Evolutionary conservation across 768 basidiomycete species (phyloP), one percentile per base, ranked within the genome.

Genomic region (Sutorius australiensis): DNA sequence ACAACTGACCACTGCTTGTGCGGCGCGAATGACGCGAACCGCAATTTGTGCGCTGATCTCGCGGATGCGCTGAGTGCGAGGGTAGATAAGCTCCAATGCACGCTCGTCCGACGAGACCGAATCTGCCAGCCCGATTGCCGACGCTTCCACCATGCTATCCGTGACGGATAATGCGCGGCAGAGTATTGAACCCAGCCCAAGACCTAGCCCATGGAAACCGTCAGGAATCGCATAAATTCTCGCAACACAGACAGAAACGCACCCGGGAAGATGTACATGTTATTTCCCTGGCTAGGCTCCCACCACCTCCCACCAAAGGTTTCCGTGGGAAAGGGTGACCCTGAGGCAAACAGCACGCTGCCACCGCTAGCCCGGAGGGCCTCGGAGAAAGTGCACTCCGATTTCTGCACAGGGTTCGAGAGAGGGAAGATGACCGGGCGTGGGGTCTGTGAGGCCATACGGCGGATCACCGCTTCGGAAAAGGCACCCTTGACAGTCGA

Each of bases 341-440:
- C 94, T 37, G 84, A 86, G 0, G 95, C 93, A 65, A 93, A 97
- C 51, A 97, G 80, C 16, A 87, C 88, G 38, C 68, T 73, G 28
- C 94, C 93, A 39, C 82, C 71, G 3, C 91, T 87, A 72, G 84
- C 77, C 44, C 74, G 71, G 39, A 92, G 80, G 2, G 89, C 89
- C 46, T 91, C 86, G 42, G 80, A 70, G 69, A 89, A 93, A 21
- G 85, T 84, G 67, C 87, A 89, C 65, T 92, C 91, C 7, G 86
- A 87, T 44, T 89, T 76, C n/a, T 77, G 76, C 51, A 88, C 81
- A 40, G 94, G 94, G 74, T 95, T 97, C 21, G 89, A 92, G 10
- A 95, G 81, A 31, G 94, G 90, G 79, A 95, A 95, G 67, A 95
- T 81, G 73, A 95, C 93, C 21, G 94, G 94, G 16, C 83, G 80